Percentiles rank a stretch among this genome's conserved stretches.
phyloP scores from a whole-genome alignment of 192 early-diverging fungal genomes.

The Entomortierella beljakovae region DNA sequence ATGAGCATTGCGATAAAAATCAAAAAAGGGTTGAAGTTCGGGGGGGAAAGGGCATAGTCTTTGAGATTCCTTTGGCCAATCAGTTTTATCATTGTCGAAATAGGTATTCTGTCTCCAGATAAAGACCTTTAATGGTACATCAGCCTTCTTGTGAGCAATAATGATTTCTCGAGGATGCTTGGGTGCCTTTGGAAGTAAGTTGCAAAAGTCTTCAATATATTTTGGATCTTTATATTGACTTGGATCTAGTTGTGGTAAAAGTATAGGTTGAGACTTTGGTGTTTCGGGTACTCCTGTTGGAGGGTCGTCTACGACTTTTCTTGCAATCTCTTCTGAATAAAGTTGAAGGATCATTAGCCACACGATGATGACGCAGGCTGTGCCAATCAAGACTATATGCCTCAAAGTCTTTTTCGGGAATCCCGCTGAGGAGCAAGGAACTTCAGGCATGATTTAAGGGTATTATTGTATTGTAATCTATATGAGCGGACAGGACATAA shows the following conservation, averaged over 20 bases:
- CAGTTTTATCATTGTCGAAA: not conserved
- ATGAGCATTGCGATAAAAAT: not conserved
- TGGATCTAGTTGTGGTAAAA: not conserved
- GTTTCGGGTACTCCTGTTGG: no score
- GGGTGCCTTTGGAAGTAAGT: not conserved
- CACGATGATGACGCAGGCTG: not conserved
- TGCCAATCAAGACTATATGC: not conserved
- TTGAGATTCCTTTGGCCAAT: slow-evolving; percentile 11
- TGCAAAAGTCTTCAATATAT: slow-evolving; percentile 1
- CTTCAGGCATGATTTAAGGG: not conserved
- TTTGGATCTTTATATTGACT: not conserved
- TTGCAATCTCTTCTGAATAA: not conserved
- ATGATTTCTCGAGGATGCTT: slow-evolving; percentile 1
- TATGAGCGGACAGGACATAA: not conserved
- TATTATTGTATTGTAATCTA: not conserved
- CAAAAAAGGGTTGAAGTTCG: slow-evolving; percentile 23
- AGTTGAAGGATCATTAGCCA: not conserved
- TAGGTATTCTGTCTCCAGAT: slow-evolving; percentile 6
- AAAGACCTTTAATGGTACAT: slow-evolving; percentile 9
- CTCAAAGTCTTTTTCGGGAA: not conserved
- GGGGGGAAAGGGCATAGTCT: slow-evolving; percentile 12
- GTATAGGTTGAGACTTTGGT: no score
- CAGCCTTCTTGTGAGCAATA: not conserved
- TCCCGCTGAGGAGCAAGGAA: not conserved
- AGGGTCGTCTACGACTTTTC: not conserved